Base-by-base conservation (phyloP, 2,329 filamentous ascomycete genomes). In the Alternaria novae-zelandiae region DNA sequence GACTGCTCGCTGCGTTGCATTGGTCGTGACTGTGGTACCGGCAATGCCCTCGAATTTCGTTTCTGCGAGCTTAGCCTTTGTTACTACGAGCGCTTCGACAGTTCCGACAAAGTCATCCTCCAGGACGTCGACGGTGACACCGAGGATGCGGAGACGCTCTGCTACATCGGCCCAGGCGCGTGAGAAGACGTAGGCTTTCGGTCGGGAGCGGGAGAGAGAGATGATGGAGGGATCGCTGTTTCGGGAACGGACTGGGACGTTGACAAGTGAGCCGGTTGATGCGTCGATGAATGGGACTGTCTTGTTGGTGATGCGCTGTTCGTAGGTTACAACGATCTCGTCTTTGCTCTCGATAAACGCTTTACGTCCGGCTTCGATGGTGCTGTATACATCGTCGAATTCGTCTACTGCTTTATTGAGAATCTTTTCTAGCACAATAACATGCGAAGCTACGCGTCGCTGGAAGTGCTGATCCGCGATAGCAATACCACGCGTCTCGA, bases 391-490 rank as follows among this genome's bases (percentile, higher is more conserved):
- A 0, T 36, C 20, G 11, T 51, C 49, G 8, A 36, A n/a, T 15
- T 51, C 49, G 3, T 51, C 13, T 0, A 36, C 49, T 15, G 49
- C 49, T 23, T 51, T 51, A 5, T 51, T 36, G 5, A 51, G 63
- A 11, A 74, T 75, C 1, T 66, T 66, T 41, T 72, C 71, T 11
- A 73, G 63, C 23, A 73, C 67, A 20, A 70, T 64, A 4, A 77
- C 30, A 1, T 70, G 71, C 3, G 73, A 68, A 1, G 70, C 70
- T 0, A 70, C 71, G 2, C 73, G 66, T 4, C 75, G 67, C 26
- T 70, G 64, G 55, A 76, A 76, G 17, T 77, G 66, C 57, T 76
- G 72, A 55, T 72, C 64, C 9, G 71, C 71, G 3, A 77, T 63
- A 2, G 71, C 64, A 12, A 76, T 74, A 0, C 74, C 74, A 13